Evolutionary conservation across 2,329 filamentous ascomycete species (phyloP), one percentile per base, ranked within the genome.

Genomic region (Coniella vitis): DNA sequence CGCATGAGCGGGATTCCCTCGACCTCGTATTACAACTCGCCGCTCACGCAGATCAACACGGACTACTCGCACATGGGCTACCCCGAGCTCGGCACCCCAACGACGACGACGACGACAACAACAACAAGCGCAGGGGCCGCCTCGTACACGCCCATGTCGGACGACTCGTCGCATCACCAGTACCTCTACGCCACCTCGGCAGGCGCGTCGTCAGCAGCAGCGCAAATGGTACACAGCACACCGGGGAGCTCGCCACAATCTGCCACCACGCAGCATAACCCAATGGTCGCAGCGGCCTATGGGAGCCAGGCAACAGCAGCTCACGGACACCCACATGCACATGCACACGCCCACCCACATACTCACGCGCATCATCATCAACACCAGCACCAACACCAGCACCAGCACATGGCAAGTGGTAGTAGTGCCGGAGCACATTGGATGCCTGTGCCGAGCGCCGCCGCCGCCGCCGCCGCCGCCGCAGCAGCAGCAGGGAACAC

Each of bases 271-370:
- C 42, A 53, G 3, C 48, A 57, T 13, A 69, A 70, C 25, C 64
- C 68, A 0, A 56, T 73, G 43, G 60, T 69, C 4, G 25, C 25
- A 42, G 60, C 69, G 4, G 59, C 64, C 2, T 74, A 72, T 41
- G 64, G 63, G 2, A 64, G 68, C 2, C 67, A 70, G 48, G 58
- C 68, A n/a, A n/a, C n/a, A n/a, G 3, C 58, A 64, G 4, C 64
- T 32, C 36, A 42, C 4, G 40, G 41, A n/a, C 39, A 49, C 8
- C 46, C 52, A 5, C 49, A 29, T 10, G 25, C 5, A 10, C 25
- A 29, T 29, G 25, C 5, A 29, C 25, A 29, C 25, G 5, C 25
- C 5, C 25, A 29, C 10, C 25, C 5, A 29, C 25, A 29, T 10
- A 5, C 25, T 29, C 25, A 54, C 12, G 57, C 57, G 14, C 38